Percentiles rank a stretch among this genome's conserved stretches.
These are phyloP conservation scores for Mixia osmundae DNA, from an alignment of 1,284 basidiomycete species.

Conservation along the genomic window DNA sequence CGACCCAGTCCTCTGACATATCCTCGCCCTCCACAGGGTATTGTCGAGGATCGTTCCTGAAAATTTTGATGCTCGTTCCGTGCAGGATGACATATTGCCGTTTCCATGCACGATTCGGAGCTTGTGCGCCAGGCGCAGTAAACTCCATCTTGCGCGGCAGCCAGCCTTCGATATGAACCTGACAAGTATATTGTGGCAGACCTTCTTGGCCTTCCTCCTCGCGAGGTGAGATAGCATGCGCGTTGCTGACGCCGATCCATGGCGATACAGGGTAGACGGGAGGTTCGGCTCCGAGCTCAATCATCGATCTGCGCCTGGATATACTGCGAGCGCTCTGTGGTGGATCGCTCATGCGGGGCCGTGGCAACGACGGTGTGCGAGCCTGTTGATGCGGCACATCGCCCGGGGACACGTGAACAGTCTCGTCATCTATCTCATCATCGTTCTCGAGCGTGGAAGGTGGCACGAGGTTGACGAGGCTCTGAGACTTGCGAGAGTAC, in stretches of 20 bases:
- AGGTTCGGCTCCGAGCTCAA: background rate
- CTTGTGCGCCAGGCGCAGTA: constrained; percentile 52
- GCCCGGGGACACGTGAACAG: too few species aligned
- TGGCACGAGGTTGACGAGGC: constrained; percentile 7
- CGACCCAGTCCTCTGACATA: too few species aligned
- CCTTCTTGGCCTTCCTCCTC: constrained; percentile 56
- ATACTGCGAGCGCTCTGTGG: too few species aligned
- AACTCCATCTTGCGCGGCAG: constrained; percentile 94
- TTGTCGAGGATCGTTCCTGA: constrained; percentile 33
- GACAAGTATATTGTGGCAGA: constrained; percentile 62
- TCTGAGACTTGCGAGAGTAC: constrained; percentile 4
- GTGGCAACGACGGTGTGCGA: too few species aligned
- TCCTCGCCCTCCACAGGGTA: constrained; percentile 5
- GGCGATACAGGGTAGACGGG: background rate
- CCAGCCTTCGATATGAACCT: constrained; percentile 59
- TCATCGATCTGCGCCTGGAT: constrained; percentile 1
- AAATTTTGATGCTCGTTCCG: constrained; percentile 68
- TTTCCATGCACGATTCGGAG: constrained; percentile 76
- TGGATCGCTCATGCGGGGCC: too few species aligned
- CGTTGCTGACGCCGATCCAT: background rate
- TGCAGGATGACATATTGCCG: constrained; percentile 71
- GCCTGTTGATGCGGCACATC: too few species aligned
- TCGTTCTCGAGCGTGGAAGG: too few species aligned
- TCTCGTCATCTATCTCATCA: too few species aligned
- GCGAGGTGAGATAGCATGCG: constrained; percentile 19